These are phyloP conservation scores for Ceratocystis smalleyi DNA, from an alignment of 2,329 filamentous ascomycete genomes.

Conservation along the genomic window DNA sequence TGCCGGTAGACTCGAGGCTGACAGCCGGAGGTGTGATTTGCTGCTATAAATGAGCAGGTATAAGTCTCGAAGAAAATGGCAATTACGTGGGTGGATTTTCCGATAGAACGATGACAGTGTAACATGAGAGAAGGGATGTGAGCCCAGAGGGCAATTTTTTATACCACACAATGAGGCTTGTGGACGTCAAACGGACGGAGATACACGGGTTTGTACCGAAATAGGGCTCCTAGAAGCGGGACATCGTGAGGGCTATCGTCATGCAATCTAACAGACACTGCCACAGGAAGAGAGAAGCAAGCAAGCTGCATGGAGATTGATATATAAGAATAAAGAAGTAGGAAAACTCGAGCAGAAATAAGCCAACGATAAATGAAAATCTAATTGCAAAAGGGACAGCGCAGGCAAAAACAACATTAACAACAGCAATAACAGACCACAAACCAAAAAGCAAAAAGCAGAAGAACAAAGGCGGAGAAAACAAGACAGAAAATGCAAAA, in stretches of 20 bases:
- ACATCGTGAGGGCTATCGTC: background rate
- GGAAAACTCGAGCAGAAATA: slow-evolving; percentile 19
- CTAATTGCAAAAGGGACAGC: slow-evolving; percentile 13
- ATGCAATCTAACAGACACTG: background rate
- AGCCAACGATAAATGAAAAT: slow-evolving; percentile 17
- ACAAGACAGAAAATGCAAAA: slow-evolving; percentile 20
- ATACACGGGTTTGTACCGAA: too few relatives aligned
- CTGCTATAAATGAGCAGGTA: too few relatives aligned
- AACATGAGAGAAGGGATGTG: too few relatives aligned
- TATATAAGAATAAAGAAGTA: slow-evolving; percentile 11
- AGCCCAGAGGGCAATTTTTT: too few relatives aligned
- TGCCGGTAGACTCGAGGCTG: too few relatives aligned
- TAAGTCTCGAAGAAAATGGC: too few relatives aligned
- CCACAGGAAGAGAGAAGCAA: background rate
- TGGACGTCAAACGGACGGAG: too few relatives aligned
- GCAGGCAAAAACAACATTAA: background rate
- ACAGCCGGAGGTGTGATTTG: too few relatives aligned
- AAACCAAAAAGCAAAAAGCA: slow-evolving; percentile 21
- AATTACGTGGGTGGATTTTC: too few relatives aligned
- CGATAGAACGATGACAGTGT: too few relatives aligned
- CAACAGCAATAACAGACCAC: slow-evolving; percentile 22
- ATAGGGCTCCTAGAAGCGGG: too few relatives aligned
- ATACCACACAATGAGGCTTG: too few relatives aligned
- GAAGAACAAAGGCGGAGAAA: slow-evolving; percentile 23
- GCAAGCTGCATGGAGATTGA: background rate